A percentile compares a stretch with the other conserved stretches of the same genome.
Conservation (phyloP, 2,329 filamentous ascomycete genomes). For the Penicillium polonicum region DNA sequence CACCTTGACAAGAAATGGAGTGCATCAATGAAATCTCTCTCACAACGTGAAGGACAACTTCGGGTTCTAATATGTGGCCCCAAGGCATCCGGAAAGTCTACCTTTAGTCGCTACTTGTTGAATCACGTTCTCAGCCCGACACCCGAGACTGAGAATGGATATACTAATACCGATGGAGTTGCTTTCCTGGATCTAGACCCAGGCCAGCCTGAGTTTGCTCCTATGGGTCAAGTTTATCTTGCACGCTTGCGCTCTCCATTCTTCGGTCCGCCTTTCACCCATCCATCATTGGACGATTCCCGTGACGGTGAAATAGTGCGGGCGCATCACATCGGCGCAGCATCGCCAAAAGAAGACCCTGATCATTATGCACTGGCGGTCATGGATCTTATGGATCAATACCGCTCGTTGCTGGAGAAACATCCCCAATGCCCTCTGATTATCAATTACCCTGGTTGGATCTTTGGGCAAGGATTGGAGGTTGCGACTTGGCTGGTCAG, state of each 20-base stretch:
- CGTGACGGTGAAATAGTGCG: slow-evolving; percentile 44
- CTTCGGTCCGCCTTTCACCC: slow-evolving; percentile 58
- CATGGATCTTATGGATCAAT: slow-evolving; percentile 53
- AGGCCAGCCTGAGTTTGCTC: slow-evolving; percentile 58
- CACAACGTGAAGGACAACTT: slow-evolving; percentile 39
- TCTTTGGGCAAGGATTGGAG: slow-evolving; percentile 53
- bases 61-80: slow-evolving; percentile 54
- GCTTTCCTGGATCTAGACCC: slow-evolving; percentile 61
- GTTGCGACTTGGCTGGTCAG: slow-evolving; percentile 49
- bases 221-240: slow-evolving; percentile 60
- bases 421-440: slow-evolving; percentile 52
- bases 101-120: slow-evolving; percentile 55
- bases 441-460: slow-evolving; percentile 58
- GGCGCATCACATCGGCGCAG: slow-evolving; percentile 55
- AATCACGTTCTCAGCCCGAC: slow-evolving; percentile 54
- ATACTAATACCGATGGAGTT: slow-evolving; percentile 41
- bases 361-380: slow-evolving; percentile 56
- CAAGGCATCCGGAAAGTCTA: slow-evolving; percentile 60
- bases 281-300: slow-evolving; percentile 43
- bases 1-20: slow-evolving; percentile 48
- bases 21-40: slow-evolving; percentile 45
- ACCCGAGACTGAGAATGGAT: slow-evolving; percentile 32
- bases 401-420: slow-evolving; percentile 42
- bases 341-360: slow-evolving; percentile 56
- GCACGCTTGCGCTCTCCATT: slow-evolving; percentile 51